These are phyloP conservation scores for Abrus precatorius DNA, from an alignment of 306 rosid species.

Conservation along the genomic window DNA sequence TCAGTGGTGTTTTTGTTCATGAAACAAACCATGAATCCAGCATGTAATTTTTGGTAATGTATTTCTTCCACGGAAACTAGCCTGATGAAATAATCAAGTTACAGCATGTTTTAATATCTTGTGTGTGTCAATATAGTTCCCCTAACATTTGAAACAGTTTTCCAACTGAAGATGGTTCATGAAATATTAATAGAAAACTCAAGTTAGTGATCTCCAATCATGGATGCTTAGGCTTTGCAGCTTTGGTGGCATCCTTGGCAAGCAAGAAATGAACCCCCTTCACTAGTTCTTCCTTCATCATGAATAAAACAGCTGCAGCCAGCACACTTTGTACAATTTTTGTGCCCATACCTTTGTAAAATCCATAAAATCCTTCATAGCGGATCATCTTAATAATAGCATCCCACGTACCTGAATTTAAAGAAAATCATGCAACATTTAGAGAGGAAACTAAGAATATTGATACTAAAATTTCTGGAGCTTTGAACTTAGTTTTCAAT, in stretches of 20 bases:
- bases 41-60: not conserved
- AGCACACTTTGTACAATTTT: conserved; percentile 92
- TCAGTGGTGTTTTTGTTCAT: not conserved
- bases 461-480: not conserved
- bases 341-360: conserved; percentile 96
- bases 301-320: conserved; percentile 96
- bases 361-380: conserved; percentile 82
- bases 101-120: conserved; percentile 29
- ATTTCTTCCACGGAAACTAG: not conserved
- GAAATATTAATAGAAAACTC: conserved; percentile 40
- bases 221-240: conserved; percentile 59
- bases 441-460: conserved; percentile 17
- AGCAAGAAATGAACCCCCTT: conserved; percentile 70
- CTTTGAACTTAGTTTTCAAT: not conserved
- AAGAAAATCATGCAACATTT: conserved; percentile 23
- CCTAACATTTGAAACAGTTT: conserved; percentile 45
- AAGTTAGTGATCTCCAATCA: conserved; percentile 47
- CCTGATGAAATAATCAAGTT: conserved; percentile 11
- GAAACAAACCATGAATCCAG: conserved; percentile 5
- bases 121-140: conserved; percentile 35
- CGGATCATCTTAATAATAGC: conserved; percentile 89
- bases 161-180: conserved; percentile 38
- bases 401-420: conserved; percentile 81
- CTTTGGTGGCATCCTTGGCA: conserved; percentile 51
- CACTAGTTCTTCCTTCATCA: conserved; percentile 95